Evolutionary conservation across 768 basidiomycete genomes (phyloP), one percentile per base, ranked within the genome.

Genomic region (Tricholoma matsutake): DNA sequence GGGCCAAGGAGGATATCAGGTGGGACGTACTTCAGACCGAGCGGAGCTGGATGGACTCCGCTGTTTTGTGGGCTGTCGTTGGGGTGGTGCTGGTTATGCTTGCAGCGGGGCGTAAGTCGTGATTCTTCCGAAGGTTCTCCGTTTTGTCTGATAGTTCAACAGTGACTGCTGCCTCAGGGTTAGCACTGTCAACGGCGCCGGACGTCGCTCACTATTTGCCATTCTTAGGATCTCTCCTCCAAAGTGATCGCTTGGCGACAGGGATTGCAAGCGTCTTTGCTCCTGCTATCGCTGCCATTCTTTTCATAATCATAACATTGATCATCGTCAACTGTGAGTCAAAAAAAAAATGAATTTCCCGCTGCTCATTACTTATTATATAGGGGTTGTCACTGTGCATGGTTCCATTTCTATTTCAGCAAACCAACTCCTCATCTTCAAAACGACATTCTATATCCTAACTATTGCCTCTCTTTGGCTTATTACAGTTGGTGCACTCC

Each of bases 1-100:
- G 88, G 61, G 87, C 90, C 13, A 92, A 90, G 71, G 91, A 93
- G 67, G 91, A 93, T 70, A 84, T 94, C 35, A 75, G 88, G 57
- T 94, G 91, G 91, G 85, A 87, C 60, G 85, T 89, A 25, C 74
- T 93, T 54, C 88, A 90, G 71, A 79, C 82, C 62, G 81, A 85
- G 69, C 75, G 82, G 39, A 80, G 75, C 35, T 57, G 69, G 54
- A 62, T 82, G 61, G 82, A 85, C 63, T 69, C 70, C 20, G 60
- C 79, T 31, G 79, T 81, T 2, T 82, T 88, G 64, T 91, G 89
- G 87, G 72, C 78, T 16, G 74, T 86, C 18, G 76, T 88, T 4
- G 69, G 75, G 4, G 71, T 85, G 6, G 73, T 85, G 16, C 75
- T 78, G 1, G 65, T 87, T 2, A 63, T 86, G 22, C 76, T 92